Base-by-base conservation (phyloP, 257 asterid species). In the Solanum arcanum region DNA sequence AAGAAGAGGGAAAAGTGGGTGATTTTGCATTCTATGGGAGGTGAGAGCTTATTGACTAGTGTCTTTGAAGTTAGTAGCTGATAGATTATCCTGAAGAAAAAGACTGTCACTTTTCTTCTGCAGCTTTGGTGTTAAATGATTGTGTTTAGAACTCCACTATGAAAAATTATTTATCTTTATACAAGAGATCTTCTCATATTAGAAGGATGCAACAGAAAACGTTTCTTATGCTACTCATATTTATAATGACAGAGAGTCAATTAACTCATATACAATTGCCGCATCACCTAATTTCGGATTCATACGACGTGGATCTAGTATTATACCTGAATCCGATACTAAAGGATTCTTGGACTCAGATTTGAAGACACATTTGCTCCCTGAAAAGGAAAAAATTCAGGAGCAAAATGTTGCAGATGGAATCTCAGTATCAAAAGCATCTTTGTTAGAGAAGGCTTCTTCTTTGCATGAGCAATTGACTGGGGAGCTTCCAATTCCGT, bases 261-360 rank as follows among this genome's bases (percentile, higher is more conserved):
- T 94, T n/a, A 91, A 95, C 89, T 86, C 92, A 52, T 93, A 90
- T 77, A 89, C 98, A 9, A 92, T 96, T 88, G 95, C 99, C 35
- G 98, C 98, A 86, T 93, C 98, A n/a, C 99, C 98, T 70, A 90
- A 83, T 89, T 87, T 94, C 16, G 97, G 95, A 44, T 66, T 86
- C 37, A 88, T 94, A 82, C 90, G 88, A 68, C 92, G 89, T 44
- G 27, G 90, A 47, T 89, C 94, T 35, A 91, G 90, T 73, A 85
- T 88, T 68, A 85, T 72, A 74, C 39, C 86, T 86, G 96, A 92
- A 44, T 42, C 66, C 73, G 88, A 77, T 87, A 42, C 87, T 83
- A 93, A 92, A 60, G 83, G 39, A 89, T 37, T 76, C 56, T 69
- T 87, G 66, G 94, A 91, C 86, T 68, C 83, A 62, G 88, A 90